Base-by-base conservation (phyloP, 2,329 filamentous ascomycete species). In the Phialophora chinensis region DNA sequence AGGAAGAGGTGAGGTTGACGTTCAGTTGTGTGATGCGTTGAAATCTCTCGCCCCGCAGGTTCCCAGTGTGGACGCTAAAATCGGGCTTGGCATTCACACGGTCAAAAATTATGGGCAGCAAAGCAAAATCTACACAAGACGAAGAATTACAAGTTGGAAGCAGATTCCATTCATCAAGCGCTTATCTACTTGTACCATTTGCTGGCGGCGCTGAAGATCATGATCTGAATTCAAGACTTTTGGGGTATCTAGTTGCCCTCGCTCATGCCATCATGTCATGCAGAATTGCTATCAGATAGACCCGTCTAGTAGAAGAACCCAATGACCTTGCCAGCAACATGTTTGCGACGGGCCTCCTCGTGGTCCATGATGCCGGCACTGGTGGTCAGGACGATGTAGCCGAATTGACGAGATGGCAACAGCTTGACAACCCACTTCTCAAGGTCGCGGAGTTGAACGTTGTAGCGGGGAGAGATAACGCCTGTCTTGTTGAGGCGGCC, bases 341-440 rank as follows among this genome's bases (percentile, higher is more conserved):
- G 95, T 90, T 98, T 98, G 83, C 95, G 88, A 81, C 95, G 88
- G 76, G 95, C 95, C 90, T 99, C 95, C 88, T 99, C 95, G 87
- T 99, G 95, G 87, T 99, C 95, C 94, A 99, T 98, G 84, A 99
- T 99, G 83, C 95, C 95, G 73, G 95, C 93, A 69, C 93, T 97
- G 84, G 95, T 99, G 83, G 95, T 99, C 79, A 99, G 91, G 84
- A 99, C 93, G 80, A 99, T 92, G 86, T 93, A 97, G 80, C 95
- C 95, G 88, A 99, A 99, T 86, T 99, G 95, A 97, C 95, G 95
- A 75, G 95, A 93, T 75, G 95, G 95, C 73, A 99, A 89, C 80
- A 99, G 91, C 90, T 96, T 96, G 86, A 96, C 92, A 78, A 98
- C 93, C 95, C 95, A 99, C 88, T 98, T 97, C 92, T 99, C 95